Evolutionary conservation across 2,329 filamentous ascomycete genomes (phyloP).

Genomic region (Aureobasidium sp.): DNA sequence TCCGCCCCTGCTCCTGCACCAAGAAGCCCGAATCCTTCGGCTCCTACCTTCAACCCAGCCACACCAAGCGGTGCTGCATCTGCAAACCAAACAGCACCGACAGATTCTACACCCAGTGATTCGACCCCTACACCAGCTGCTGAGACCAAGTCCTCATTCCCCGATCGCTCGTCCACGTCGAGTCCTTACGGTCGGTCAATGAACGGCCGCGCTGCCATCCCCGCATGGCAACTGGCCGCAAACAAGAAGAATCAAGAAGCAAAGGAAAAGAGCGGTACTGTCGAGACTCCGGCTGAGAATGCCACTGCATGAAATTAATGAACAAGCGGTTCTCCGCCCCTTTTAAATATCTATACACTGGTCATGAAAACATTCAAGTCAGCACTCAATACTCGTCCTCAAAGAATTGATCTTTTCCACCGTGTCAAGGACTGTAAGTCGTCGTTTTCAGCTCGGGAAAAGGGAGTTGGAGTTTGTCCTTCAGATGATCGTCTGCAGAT

Average conservation of each 20-base stretch:
- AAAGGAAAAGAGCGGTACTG: slow-evolving; percentile 14
- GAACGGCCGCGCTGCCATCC: slow-evolving; percentile 34
- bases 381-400: too few relatives aligned
- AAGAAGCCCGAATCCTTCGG: background rate
- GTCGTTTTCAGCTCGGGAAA: too few relatives aligned
- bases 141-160: background rate
- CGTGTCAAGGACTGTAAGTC: too few relatives aligned
- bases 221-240: slow-evolving; percentile 48
- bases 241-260: slow-evolving; percentile 40
- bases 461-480: too few relatives aligned
- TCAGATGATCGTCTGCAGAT: too few relatives aligned
- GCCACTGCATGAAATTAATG: slow-evolving; percentile 1
- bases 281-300: slow-evolving; percentile 11
- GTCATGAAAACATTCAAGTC: too few relatives aligned
- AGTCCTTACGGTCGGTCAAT: slow-evolving; percentile 18
- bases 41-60: slow-evolving; percentile 8
- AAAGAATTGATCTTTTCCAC: too few relatives aligned
- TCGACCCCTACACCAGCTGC: slow-evolving; percentile 27
- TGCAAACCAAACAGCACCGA: background rate
- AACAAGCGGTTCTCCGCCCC: background rate
- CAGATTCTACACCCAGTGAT: slow-evolving; percentile 15
- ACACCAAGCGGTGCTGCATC: background rate
- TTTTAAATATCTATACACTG: background rate
- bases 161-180: slow-evolving; percentile 11
- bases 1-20: slow-evolving; percentile 21